phyloP scores from a whole-genome alignment of 495 filamentous ascomycete genomes.

The Xylaria castorea region DNA sequence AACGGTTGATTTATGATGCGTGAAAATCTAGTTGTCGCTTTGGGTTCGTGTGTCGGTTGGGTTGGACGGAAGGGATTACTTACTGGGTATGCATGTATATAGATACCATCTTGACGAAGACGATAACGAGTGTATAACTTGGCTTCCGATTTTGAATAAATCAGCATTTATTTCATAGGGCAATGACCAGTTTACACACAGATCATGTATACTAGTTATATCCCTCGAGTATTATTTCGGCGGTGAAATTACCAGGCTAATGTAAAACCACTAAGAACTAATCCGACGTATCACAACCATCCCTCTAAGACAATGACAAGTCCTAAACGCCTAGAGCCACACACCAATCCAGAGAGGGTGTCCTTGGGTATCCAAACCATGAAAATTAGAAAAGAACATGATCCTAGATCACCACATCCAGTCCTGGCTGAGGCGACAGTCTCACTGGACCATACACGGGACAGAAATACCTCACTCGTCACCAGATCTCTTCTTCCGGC shows the following conservation, averaged over 20 bases:
- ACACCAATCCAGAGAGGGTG: background rate
- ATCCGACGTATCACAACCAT: background rate
- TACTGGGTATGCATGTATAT: background rate
- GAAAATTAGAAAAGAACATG: background rate
- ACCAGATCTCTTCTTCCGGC: conserved; percentile 48
- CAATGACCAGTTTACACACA: background rate
- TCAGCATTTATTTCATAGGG: background rate
- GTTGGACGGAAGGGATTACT: background rate
- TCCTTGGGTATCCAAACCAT: conserved; percentile 5
- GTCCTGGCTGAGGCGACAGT: background rate
- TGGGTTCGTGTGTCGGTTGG: background rate
- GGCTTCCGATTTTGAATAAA: background rate
- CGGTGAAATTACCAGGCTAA: background rate
- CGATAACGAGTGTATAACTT: background rate
- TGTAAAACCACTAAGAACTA: background rate
- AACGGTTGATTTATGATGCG: background rate
- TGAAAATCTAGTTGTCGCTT: background rate
- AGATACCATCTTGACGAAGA: background rate
- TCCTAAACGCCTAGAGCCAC: background rate
- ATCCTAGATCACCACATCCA: no score
- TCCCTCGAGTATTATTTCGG: background rate
- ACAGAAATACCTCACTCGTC: conserved; percentile 32
- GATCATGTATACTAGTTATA: background rate
- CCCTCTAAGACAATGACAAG: no score
- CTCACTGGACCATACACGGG: no score